Conservation (phyloP, 1,284 basidiomycete genomes). For the Puccinia triticina region DNA sequence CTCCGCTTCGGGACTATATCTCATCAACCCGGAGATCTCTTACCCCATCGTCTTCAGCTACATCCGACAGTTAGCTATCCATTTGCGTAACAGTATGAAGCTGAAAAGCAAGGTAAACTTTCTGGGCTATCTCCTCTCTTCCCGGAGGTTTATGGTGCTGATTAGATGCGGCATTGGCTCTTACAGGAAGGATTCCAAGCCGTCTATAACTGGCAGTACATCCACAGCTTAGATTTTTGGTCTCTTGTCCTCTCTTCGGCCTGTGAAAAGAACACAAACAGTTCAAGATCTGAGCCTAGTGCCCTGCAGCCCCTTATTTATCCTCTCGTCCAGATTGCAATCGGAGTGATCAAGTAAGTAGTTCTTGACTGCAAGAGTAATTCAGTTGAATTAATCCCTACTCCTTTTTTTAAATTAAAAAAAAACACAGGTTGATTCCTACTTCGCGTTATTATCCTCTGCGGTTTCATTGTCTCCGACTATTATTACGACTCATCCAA, state of each 20-base stretch:
- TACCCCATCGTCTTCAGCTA: conserved; percentile 97
- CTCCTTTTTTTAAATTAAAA: conserved; percentile 47
- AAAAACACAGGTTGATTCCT: conserved; percentile 72
- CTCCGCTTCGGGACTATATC: conserved; percentile 88
- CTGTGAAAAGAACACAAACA: conserved; percentile 68
- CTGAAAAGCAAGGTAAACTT: conserved; percentile 73
- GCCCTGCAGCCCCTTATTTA: conserved; percentile 87
- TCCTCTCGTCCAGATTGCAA: conserved; percentile 88
- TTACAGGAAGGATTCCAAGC: conserved; percentile 79
- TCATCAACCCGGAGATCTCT: conserved; percentile 70
- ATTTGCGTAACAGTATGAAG: conserved; percentile 88
- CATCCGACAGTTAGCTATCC: conserved; percentile 92
- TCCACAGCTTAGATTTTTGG: conserved; percentile 97
- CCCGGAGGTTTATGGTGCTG: conserved; percentile 47
- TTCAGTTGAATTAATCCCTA: conserved; percentile 52
- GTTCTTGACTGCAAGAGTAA: conserved; percentile 27
- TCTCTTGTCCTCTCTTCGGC: conserved; percentile 80
- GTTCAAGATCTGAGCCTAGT: conserved; percentile 66
- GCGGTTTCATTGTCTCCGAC: conserved; percentile 73
- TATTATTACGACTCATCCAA: conserved; percentile 72
- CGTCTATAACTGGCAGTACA: conserved; percentile 98
- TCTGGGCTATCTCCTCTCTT: not conserved
- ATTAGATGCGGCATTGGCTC: not conserved
- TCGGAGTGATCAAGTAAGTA: conserved; percentile 84
- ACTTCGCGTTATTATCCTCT: conserved; percentile 79